Conservation (phyloP, 2,329 filamentous ascomycete genomes). For the Diaporthe sp. region DNA sequence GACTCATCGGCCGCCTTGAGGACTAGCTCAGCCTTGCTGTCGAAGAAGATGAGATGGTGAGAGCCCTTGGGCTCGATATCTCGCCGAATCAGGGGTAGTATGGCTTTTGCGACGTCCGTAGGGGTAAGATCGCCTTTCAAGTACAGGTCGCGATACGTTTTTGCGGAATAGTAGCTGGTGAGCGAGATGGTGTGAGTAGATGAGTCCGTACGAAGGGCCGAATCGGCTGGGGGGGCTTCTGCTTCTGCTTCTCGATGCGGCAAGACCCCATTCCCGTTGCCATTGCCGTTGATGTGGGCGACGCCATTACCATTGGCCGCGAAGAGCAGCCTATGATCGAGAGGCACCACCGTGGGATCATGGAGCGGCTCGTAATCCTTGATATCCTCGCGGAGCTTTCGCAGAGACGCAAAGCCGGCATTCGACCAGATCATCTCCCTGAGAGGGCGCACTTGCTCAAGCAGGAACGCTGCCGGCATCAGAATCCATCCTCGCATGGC, state of each 20-base stretch:
- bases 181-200: conserved; percentile 28
- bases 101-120: conserved; percentile 53
- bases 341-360: conserved; percentile 57
- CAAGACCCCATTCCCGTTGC: conserved; percentile 56
- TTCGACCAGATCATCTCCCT: conserved; percentile 70
- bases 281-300: conserved; percentile 58
- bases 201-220: too few species aligned
- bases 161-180: conserved; percentile 55
- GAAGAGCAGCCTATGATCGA: conserved; percentile 53
- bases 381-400: conserved; percentile 61
- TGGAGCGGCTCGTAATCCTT: conserved; percentile 60
- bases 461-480: conserved; percentile 64
- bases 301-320: conserved; percentile 57
- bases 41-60: conserved; percentile 57
- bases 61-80: conserved; percentile 49
- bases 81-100: conserved; percentile 57
- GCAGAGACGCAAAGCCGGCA: conserved; percentile 70
- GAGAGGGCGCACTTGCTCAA: conserved; percentile 65
- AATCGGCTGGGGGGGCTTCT: too few species aligned
- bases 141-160: conserved; percentile 57
- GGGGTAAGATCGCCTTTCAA: conserved; percentile 58
- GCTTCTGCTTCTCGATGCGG: neutral
- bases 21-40: conserved; percentile 53
- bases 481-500: conserved; percentile 66
- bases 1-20: conserved; percentile 56